These are phyloP conservation scores for Ogataea trehaloabstinens DNA, from an alignment of 805 yeast species.

Conservation along the genomic window DNA sequence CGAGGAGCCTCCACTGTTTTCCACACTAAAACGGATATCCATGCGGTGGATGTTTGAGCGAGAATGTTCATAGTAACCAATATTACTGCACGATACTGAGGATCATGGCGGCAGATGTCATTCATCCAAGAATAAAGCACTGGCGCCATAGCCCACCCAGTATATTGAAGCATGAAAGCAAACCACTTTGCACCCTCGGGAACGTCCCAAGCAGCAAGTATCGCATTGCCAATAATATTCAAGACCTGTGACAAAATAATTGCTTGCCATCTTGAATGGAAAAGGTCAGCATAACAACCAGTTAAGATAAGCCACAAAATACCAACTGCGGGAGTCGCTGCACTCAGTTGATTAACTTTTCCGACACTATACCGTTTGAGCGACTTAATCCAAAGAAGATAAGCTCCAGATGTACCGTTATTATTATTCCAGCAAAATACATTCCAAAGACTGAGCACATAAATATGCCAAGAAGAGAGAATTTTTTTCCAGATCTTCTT, in stretches of 20 bases:
- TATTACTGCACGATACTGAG: conserved; percentile 35
- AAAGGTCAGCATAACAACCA: conserved; percentile 14
- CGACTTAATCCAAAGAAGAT: conserved; percentile 23
- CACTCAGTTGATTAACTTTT: conserved; percentile 33
- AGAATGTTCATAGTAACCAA: conserved; percentile 41
- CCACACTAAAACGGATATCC: conserved; percentile 44
- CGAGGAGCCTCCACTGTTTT: conserved; percentile 39
- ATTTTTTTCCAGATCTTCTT: conserved; percentile 41
- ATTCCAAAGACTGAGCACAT: conserved; percentile 22
- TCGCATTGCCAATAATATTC: conserved; percentile 32
- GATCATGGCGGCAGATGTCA: conserved; percentile 39
- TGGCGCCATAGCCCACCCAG: conserved; percentile 54
- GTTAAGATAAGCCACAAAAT: conserved; percentile 16
- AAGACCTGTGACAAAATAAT: conserved; percentile 37
- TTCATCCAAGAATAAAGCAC: conserved; percentile 55
- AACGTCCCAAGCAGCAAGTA: conserved; percentile 46
- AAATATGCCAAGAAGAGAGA: conserved; percentile 41
- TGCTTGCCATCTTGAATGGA: conserved; percentile 4
- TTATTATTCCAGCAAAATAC: conserved; percentile 17
- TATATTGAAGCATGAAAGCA: conserved; percentile 38
- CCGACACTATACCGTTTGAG: conserved; percentile 37
- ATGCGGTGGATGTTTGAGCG: conserved; percentile 41
- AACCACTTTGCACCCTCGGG: conserved; percentile 43
- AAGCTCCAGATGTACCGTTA: conserved; percentile 36
- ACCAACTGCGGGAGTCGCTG: conserved; percentile 31